A percentile compares a stretch with the other conserved stretches of the same genome.
phyloP scores from a whole-genome alignment of 73 alveolate species.

The Symbiodinium pilosum region DNA sequence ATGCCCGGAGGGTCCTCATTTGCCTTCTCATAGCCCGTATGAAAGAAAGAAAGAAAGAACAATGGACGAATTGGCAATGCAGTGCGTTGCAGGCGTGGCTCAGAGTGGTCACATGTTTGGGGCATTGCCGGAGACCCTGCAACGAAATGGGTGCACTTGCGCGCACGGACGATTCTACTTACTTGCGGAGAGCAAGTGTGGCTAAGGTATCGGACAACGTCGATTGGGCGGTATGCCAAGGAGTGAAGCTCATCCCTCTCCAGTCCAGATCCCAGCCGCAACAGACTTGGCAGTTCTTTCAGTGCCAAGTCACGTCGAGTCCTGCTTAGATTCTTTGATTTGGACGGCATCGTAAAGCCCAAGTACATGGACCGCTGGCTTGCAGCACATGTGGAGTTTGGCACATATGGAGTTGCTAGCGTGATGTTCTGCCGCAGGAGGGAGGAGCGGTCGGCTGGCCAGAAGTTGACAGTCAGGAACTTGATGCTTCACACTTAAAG shows the following conservation, averaged over 20 bases:
- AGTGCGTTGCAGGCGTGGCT: slow-evolving; percentile 28
- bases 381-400: not conserved
- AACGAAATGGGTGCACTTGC: too few relatives aligned
- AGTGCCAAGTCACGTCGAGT: too few relatives aligned
- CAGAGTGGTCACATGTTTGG: slow-evolving; percentile 92
- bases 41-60: too few relatives aligned
- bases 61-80: not conserved
- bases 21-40: too few relatives aligned
- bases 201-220: slow-evolving; percentile 72
- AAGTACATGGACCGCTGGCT: slow-evolving; percentile 1
- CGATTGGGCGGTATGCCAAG: slow-evolving; percentile 90
- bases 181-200: not conserved
- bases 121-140: not conserved
- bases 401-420: not conserved
- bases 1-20: too few relatives aligned
- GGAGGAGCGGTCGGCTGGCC: slow-evolving; percentile 38
- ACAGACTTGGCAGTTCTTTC: too few relatives aligned
- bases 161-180: not conserved
- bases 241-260: slow-evolving; percentile 48
- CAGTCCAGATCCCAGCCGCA: not conserved
- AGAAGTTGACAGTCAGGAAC: slow-evolving; percentile 21
- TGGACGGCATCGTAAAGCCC: slow-evolving; percentile 83
- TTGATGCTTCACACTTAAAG: not conserved
- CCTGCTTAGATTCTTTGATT: slow-evolving; percentile 30
- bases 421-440: not conserved